Conservation (phyloP, 1,284 basidiomycete genomes). For the Apiotrichum veenhuisii region DNA sequence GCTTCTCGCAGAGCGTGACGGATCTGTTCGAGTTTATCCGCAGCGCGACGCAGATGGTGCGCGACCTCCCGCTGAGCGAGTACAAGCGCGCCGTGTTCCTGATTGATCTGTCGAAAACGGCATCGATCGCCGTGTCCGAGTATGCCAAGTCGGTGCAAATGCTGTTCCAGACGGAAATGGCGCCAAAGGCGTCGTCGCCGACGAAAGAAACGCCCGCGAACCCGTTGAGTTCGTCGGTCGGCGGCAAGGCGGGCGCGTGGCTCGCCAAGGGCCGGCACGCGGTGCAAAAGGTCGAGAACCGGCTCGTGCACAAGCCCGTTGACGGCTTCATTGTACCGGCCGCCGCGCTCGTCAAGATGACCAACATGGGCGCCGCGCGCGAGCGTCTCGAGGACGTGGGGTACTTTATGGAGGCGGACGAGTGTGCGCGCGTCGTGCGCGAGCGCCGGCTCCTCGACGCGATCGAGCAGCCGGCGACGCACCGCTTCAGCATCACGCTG, state of each 20-base stretch:
- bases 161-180: constrained; percentile 42
- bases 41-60: constrained; percentile 36
- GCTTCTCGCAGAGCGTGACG: constrained; percentile 45
- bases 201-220: neutral
- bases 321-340: constrained; percentile 10
- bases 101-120: constrained; percentile 48
- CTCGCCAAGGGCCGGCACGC: constrained; percentile 48
- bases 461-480: constrained; percentile 8
- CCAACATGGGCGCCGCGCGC: constrained; percentile 43
- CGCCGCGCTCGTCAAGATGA: constrained; percentile 45
- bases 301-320: constrained; percentile 15
- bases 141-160: constrained; percentile 45
- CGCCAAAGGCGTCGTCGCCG: constrained; percentile 9
- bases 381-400: constrained; percentile 41
- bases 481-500: constrained; percentile 39
- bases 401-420: constrained; percentile 42
- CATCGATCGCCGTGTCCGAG: constrained; percentile 36
- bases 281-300: constrained; percentile 42
- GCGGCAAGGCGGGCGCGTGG: constrained; percentile 46
- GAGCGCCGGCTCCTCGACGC: constrained; percentile 21
- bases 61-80: constrained; percentile 43
- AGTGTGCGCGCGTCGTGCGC: constrained; percentile 39
- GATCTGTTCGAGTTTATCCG: constrained; percentile 49
- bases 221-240: constrained; percentile 7
- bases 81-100: constrained; percentile 47